Conservation (phyloP, 2,329 filamentous ascomycete genomes). For the Aspergillus viridinutans region DNA sequence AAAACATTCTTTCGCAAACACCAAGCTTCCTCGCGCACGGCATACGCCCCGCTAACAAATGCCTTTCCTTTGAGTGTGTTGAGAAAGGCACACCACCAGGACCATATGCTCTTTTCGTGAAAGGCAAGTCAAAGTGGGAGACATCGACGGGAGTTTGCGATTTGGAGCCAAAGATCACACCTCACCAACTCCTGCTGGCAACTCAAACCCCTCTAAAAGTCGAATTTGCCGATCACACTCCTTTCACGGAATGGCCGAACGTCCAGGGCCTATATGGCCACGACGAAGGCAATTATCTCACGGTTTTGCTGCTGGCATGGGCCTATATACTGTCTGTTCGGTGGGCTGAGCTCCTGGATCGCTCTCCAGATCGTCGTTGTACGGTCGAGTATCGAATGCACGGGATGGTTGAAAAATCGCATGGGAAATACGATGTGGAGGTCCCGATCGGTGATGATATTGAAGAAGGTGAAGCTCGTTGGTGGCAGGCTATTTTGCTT, state of each 20-base stretch:
- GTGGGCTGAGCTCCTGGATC: constrained; percentile 19
- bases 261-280: constrained; percentile 14
- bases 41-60: constrained; percentile 3
- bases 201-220: constrained; percentile 8
- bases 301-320: constrained; percentile 20
- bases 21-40: constrained; percentile 16
- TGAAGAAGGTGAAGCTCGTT: constrained; percentile 12
- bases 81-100: constrained; percentile 7
- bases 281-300: constrained; percentile 20
- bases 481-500: constrained; percentile 13
- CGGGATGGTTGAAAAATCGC: background rate
- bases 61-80: constrained; percentile 14
- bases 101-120: constrained; percentile 11
- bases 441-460: constrained; percentile 9
- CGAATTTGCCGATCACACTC: constrained; percentile 13
- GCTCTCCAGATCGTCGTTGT: constrained; percentile 16
- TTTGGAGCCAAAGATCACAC: constrained; percentile 11
- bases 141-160: constrained; percentile 13
- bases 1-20: background rate
- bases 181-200: constrained; percentile 12
- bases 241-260: constrained; percentile 15
- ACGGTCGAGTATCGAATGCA: constrained; percentile 2
- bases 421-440: constrained; percentile 1
- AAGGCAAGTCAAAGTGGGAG: constrained; percentile 17
- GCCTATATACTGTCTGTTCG: constrained; percentile 21